These are phyloP conservation scores for Phytophthora brassicae DNA, from an alignment of 352 stramenopile species.

Conservation along the genomic window DNA sequence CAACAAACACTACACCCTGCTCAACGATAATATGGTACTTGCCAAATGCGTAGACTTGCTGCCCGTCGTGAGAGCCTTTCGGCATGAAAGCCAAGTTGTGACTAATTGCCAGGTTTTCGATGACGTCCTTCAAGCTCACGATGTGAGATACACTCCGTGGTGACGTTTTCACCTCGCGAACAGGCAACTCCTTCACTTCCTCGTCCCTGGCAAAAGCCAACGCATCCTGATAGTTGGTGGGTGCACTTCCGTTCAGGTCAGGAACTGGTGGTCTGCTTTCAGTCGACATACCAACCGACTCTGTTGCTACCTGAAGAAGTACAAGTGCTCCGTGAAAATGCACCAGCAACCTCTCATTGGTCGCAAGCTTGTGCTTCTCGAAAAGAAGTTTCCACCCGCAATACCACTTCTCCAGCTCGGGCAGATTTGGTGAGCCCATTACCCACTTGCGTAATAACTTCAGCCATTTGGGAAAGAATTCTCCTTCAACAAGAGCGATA, in stretches of 20 bases:
- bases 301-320: slow-evolving; percentile 55
- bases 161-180: slow-evolving; percentile 22
- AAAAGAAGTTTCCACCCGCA: slow-evolving; percentile 86
- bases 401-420: slow-evolving; percentile 84
- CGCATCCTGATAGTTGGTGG: slow-evolving; percentile 76
- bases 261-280: slow-evolving; percentile 37
- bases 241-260: slow-evolving; percentile 48
- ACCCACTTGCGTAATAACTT: slow-evolving; percentile 84
- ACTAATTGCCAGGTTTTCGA: slow-evolving; percentile 79
- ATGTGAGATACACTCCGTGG: slow-evolving; percentile 37
- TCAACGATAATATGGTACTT: slow-evolving; percentile 85
- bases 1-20: slow-evolving; percentile 78
- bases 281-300: slow-evolving; percentile 16
- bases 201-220: slow-evolving; percentile 53
- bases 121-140: slow-evolving; percentile 79
- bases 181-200: slow-evolving; percentile 22
- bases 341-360: slow-evolving; percentile 61
- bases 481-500: slow-evolving; percentile 84
- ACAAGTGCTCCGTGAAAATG: slow-evolving; percentile 79
- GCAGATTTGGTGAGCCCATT: slow-evolving; percentile 38
- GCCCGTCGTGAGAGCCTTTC: slow-evolving; percentile 72
- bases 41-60: slow-evolving; percentile 81
- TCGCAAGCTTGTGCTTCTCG: slow-evolving; percentile 54
- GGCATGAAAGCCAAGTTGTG: slow-evolving; percentile 84
- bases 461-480: slow-evolving; percentile 93